Evolutionary conservation across 1,284 basidiomycete genomes (phyloP).

Genomic region (Termitomyces sp.): DNA sequence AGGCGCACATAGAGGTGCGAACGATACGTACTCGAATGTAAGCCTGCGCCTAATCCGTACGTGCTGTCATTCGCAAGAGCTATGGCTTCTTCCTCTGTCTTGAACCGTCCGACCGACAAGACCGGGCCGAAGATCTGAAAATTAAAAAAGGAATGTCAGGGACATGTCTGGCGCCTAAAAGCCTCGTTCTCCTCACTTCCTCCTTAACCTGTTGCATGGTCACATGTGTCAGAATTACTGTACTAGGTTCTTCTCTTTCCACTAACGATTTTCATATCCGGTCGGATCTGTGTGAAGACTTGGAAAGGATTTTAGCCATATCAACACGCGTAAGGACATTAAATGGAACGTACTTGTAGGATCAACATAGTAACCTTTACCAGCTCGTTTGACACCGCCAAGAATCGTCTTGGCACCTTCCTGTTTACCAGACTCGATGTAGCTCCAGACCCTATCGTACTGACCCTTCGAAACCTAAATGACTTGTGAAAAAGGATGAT

Average conservation of each 20-base stretch:
- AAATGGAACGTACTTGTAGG: slow-evolving; percentile 53
- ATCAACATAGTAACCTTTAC: slow-evolving; percentile 72
- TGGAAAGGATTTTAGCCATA: slow-evolving; percentile 3
- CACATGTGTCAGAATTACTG: slow-evolving; percentile 4
- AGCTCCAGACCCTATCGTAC: slow-evolving; percentile 84
- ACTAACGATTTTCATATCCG: slow-evolving; percentile 73
- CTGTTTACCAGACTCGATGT: slow-evolving; percentile 82
- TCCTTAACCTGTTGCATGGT: slow-evolving; percentile 56
- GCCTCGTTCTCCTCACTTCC: slow-evolving; percentile 42
- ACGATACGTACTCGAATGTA: slow-evolving; percentile 71
- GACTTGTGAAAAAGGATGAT: slow-evolving; percentile 4
- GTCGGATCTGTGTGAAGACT: slow-evolving; percentile 73
- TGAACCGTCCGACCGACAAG: slow-evolving; percentile 71
- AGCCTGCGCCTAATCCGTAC: slow-evolving; percentile 85
- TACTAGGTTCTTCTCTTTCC: slow-evolving; percentile 2
- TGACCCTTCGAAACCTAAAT: slow-evolving; percentile 75
- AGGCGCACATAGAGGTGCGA: not conserved
- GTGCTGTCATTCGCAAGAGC: slow-evolving; percentile 76
- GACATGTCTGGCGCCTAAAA: not conserved
- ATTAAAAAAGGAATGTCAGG: not conserved
- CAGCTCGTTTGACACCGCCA: slow-evolving; percentile 71
- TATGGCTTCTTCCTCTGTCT: slow-evolving; percentile 76
- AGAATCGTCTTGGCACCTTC: slow-evolving; percentile 78
- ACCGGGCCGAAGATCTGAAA: slow-evolving; percentile 85
- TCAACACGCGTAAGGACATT: not conserved